Percentiles rank a stretch among this genome's conserved stretches.
These are phyloP conservation scores for Gaertneriomyces sp. DNA, from an alignment of 192 early-diverging fungal species.

Conservation along the genomic window DNA sequence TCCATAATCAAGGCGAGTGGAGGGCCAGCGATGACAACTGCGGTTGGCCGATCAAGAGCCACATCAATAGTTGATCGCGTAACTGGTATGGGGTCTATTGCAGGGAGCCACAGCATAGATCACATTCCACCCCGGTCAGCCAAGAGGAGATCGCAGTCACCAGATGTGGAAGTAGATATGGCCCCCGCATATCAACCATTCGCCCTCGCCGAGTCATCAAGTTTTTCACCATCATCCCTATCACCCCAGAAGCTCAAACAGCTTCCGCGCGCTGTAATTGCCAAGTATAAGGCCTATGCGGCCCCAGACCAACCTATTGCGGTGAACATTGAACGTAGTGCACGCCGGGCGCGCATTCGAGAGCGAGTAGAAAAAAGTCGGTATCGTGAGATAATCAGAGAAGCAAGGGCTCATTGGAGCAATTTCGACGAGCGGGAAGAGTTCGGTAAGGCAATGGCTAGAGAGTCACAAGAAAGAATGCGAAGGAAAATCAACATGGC, in stretches of 20 bases:
- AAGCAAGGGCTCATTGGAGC: slow-evolving; percentile 31
- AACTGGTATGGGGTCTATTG: background rate
- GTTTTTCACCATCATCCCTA: slow-evolving; percentile 32
- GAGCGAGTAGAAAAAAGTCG: slow-evolving; percentile 15
- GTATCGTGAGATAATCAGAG: slow-evolving; percentile 20
- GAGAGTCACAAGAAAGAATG: slow-evolving; percentile 35
- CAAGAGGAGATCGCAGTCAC: background rate
- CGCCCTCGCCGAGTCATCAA: slow-evolving; percentile 32
- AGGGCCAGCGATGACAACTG: background rate
- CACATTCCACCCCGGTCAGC: background rate
- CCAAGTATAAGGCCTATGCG: slow-evolving; percentile 47
- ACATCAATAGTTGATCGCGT: slow-evolving; percentile 1
- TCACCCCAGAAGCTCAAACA: slow-evolving; percentile 13
- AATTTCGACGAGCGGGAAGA: slow-evolving; percentile 24
- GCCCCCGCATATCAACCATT: slow-evolving; percentile 39
- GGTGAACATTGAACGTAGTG: slow-evolving; percentile 40
- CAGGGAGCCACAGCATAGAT: background rate
- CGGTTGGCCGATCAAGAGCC: background rate
- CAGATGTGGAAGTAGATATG: background rate
- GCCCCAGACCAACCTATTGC: slow-evolving; percentile 28
- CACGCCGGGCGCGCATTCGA: slow-evolving; percentile 26
- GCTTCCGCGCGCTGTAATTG: slow-evolving; percentile 28
- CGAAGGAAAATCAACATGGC: slow-evolving; percentile 32
- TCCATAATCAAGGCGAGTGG: background rate
- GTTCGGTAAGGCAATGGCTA: slow-evolving; percentile 25